Percentiles rank a stretch among this genome's conserved stretches.
Evolutionary conservation across 768 basidiomycete genomes (phyloP).

Genomic region (Naganishia friedmannii): DNA sequence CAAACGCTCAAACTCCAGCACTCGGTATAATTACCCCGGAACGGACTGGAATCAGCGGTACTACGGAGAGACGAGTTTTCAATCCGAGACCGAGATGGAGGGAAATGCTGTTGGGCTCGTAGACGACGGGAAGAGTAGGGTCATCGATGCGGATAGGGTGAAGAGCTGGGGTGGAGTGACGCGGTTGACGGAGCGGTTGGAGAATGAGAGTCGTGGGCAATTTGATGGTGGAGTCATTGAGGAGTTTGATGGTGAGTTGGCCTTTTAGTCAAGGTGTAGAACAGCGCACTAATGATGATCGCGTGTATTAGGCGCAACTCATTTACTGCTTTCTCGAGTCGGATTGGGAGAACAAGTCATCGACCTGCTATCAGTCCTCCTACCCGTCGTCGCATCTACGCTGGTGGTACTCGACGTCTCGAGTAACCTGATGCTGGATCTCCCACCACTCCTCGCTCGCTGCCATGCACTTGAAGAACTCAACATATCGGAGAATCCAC

Average conservation of each 20-base stretch:
- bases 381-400: constrained; percentile 71
- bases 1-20: constrained; percentile 6
- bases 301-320: constrained; percentile 78
- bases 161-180: constrained; percentile 43
- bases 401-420: constrained; percentile 92
- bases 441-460: constrained; percentile 77
- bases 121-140: constrained; percentile 43
- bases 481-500: constrained; percentile 84
- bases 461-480: constrained; percentile 86
- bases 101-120: constrained; percentile 42
- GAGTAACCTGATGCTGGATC: constrained; percentile 73
- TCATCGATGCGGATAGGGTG: constrained; percentile 39
- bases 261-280: background rate
- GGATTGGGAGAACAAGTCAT: constrained; percentile 72
- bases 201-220: constrained; percentile 25
- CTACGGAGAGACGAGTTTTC: constrained; percentile 1
- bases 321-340: constrained; percentile 79
- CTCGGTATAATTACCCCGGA: background rate
- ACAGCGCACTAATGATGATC: background rate
- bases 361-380: constrained; percentile 64
- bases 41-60: constrained; percentile 1
- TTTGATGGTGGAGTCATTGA: constrained; percentile 36
- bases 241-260: constrained; percentile 58
- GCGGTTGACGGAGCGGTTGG: constrained; percentile 34
- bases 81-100: constrained; percentile 15